Base-by-base conservation (phyloP, 352 stramenopile genomes). In the Phytophthora pluvialis region DNA sequence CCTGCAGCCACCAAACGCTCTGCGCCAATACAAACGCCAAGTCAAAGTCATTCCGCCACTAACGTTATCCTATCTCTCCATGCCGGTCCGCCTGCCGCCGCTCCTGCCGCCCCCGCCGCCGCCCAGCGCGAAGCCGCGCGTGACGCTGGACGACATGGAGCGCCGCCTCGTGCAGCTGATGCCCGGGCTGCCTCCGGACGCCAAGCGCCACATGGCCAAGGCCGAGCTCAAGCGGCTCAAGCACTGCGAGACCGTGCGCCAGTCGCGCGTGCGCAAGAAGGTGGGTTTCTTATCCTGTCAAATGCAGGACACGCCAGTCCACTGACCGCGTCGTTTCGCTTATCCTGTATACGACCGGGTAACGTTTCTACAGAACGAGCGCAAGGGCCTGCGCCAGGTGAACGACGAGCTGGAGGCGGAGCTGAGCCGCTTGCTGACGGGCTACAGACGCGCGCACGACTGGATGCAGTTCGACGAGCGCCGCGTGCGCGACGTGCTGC, bases 211-310 rank as follows among this genome's bases (percentile, higher is more conserved):
- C 21, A 71, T 90, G 72, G 78, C 75, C 38, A 84, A 89, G 46
- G 81, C 84, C 43, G 84, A 93, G 60, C 73, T 89, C 52, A 86
- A 83, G 55, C 81, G 84, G 16, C 80, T 93, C 29, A 90, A 89
- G 60, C 84, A 93, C 67, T 90, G 80, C 65, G 84, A 91, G 72
- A 91, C 74, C 2, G 84, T 93, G 68, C 81, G 84, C 12, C 81
- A 93, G 75, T 91, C 81, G 26, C 84, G 84, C 42, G 77, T 87
- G n/a, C 78, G 82, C 49, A 93, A 93, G 60, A 93, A 93, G 70
- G 48, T 53, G n/a, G 6, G 63, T 80, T 3, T 29, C 8, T 29
- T 53, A 48, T 52, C 3, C 25, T 58, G 50, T 48, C 0, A 32
- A 10, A 51, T 51, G 10, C n/a, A n/a, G n/a, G n/a, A n/a, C n/a